phyloP scores from a whole-genome alignment of 2,329 filamentous ascomycete species.

The Davidsoniella neocaledoniae region DNA sequence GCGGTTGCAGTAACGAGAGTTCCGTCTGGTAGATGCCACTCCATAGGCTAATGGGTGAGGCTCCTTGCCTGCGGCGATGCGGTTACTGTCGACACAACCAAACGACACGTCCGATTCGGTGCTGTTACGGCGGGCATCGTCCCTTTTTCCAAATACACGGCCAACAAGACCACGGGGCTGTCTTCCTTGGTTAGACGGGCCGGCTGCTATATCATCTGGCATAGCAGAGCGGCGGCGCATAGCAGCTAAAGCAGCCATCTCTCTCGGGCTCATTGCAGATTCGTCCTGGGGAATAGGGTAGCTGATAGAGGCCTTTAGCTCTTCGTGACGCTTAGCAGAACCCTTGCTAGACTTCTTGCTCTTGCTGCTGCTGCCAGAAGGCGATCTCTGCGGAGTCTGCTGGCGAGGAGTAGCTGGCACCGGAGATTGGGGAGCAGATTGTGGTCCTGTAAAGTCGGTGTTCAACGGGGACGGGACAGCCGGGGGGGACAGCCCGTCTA shows the following conservation, averaged over 20 bases:
- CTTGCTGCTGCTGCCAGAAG: background rate
- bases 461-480: background rate
- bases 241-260: too few species aligned
- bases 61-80: background rate
- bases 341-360: background rate
- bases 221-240: too few species aligned
- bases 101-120: constrained; percentile 6
- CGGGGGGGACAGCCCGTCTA: background rate
- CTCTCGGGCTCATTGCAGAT: too few species aligned
- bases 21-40: background rate
- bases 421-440: too few species aligned
- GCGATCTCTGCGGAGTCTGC: background rate
- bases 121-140: background rate
- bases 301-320: too few species aligned
- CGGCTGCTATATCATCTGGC: too few species aligned
- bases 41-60: background rate
- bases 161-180: background rate
- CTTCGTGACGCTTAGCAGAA: too few species aligned
- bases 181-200: background rate
- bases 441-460: background rate
- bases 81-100: constrained; percentile 11
- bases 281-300: too few species aligned
- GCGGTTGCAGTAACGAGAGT: constrained; percentile 4
- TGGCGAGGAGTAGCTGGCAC: too few species aligned
- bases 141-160: background rate